phyloP scores from a whole-genome alignment of 139 green algal genomes.

The Nannochloris sp. region DNA sequence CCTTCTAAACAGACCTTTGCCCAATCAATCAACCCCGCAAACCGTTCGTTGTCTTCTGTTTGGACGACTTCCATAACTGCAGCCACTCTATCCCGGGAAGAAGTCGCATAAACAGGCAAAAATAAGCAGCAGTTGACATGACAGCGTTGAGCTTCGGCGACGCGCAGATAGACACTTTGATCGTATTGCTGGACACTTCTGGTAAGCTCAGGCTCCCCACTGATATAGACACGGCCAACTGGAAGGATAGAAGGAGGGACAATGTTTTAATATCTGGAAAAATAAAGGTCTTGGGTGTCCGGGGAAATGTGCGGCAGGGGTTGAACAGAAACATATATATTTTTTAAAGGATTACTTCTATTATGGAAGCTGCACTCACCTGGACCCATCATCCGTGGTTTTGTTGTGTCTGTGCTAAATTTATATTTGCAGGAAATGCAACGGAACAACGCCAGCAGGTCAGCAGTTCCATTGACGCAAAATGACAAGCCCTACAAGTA shows the following conservation, averaged over 20 bases:
- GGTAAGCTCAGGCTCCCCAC: constrained; percentile 68
- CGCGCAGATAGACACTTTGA: constrained; percentile 66
- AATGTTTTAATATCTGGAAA: not conserved
- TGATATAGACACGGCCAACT: constrained; percentile 36
- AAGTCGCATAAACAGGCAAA: constrained; percentile 47
- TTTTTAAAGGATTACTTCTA: not conserved
- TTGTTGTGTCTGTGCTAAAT: constrained; percentile 60
- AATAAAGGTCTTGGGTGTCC: not conserved
- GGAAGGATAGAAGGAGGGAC: not conserved
- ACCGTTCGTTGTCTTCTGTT: constrained; percentile 53
- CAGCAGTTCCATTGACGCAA: constrained; percentile 56
- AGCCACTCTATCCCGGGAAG: constrained; percentile 31
- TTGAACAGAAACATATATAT: not conserved
- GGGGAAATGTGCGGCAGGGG: not conserved
- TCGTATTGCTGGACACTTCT: constrained; percentile 72
- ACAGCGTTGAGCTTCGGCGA: constrained; percentile 72
- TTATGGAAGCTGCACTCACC: not conserved
- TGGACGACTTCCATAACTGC: constrained; percentile 73
- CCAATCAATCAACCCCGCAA: constrained; percentile 45
- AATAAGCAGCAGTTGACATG: constrained; percentile 61
- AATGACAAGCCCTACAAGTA: constrained; percentile 66
- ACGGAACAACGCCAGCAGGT: constrained; percentile 77
- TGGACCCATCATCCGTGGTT: constrained; percentile 61
- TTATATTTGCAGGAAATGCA: constrained; percentile 80
- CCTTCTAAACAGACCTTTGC: constrained; percentile 5